These are phyloP conservation scores for Helicocarpus griseus DNA, from an alignment of 2,329 filamentous ascomycete genomes.

Conservation along the genomic window DNA sequence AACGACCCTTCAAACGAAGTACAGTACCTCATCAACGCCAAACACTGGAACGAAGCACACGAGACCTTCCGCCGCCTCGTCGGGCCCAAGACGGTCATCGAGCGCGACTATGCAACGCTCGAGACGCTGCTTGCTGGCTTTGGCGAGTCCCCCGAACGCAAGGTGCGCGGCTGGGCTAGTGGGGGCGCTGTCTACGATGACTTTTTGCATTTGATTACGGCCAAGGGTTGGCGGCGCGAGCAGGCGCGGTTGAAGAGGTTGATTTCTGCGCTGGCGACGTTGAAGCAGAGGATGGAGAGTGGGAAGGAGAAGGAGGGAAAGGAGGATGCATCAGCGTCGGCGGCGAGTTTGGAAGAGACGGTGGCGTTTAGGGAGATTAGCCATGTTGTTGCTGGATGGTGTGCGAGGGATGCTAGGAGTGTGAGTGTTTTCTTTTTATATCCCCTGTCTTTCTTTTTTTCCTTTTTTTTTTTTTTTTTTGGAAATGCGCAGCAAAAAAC, in stretches of 20 bases:
- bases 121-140: slow-evolving; percentile 64
- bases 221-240: slow-evolving; percentile 30
- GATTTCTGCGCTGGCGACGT: slow-evolving; percentile 38
- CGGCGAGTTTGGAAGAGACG: slow-evolving; percentile 45
- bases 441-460: not conserved
- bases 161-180: slow-evolving; percentile 62
- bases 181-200: slow-evolving; percentile 73
- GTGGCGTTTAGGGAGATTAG: slow-evolving; percentile 79
- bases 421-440: slow-evolving; percentile 32
- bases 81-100: slow-evolving; percentile 71
- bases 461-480: not conserved
- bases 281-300: slow-evolving; percentile 32
- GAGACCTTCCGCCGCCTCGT: slow-evolving; percentile 70
- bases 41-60: slow-evolving; percentile 71
- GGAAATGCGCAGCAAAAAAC: not conserved
- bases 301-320: not conserved
- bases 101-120: slow-evolving; percentile 65
- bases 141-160: slow-evolving; percentile 46
- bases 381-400: slow-evolving; percentile 57
- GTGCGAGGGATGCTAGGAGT: slow-evolving; percentile 50
- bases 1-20: slow-evolving; percentile 64
- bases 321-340: slow-evolving; percentile 12
- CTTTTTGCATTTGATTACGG: slow-evolving; percentile 44
- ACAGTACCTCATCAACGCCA: slow-evolving; percentile 67
- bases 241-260: slow-evolving; percentile 34